Base-by-base conservation (phyloP, 148 eudicot species). In the Amaranthus cruentus region DNA sequence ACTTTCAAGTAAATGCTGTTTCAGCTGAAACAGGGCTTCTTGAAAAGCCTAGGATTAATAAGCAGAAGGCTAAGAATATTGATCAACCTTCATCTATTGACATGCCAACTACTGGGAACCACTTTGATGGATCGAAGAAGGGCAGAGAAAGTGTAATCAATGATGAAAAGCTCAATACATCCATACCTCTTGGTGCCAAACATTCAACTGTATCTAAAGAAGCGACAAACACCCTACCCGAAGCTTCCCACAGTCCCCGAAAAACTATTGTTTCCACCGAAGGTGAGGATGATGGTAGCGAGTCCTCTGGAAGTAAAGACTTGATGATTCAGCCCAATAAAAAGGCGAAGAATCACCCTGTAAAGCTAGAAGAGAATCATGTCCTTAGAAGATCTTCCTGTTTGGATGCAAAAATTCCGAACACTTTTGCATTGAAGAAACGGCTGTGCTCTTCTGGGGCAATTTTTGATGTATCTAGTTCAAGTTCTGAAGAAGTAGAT, bases 381-480 rank as follows among this genome's bases (percentile, higher is more conserved):
- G 70, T 55, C 62, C 70, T 57, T 80, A 71, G 69, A 68, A 81
- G 75, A 53, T 55, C 76, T 78, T 80, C 82, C 11, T 70, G 14
- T 69, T 71, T 77, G 71, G 67, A 50, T 56, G 51, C 38, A 18
- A 76, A 68, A 76, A 75, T 70, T 48, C 69, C 71, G 69, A 86
- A 72, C 71, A 61, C 77, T 60, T 78, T 78, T 51, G 66, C 55
- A 67, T 74, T 51, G 60, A 76, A 79, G 62, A 87, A 83, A 76
- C 82, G 80, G 55, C 69, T 84, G 80, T 56, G 75, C 73, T 50
- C 86, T 72, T 68, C 88, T 28, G 84, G 78, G 42, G 71, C 85
- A 53, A 81, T 88, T 55, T 88, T 92, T 66, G 73, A 84, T 81
- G 78, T 50, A 44, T 83, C 85, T 78, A 81, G 85, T 66, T 90